phyloP scores from a whole-genome alignment of 1,284 basidiomycete species.

The Spongispora temasekensis region DNA sequence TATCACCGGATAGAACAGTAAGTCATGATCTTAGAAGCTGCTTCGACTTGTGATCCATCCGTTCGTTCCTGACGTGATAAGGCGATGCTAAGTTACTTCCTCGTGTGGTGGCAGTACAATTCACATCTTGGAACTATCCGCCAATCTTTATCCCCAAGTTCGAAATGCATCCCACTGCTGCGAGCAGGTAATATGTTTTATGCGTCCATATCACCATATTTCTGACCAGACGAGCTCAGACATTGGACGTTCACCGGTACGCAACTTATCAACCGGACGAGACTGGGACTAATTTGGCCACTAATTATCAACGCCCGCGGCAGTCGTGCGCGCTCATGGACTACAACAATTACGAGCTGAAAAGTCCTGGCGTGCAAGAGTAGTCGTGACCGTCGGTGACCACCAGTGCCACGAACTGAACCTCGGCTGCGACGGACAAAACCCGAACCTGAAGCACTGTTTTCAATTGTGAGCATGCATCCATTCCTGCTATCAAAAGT shows the following conservation, averaged over 20 bases:
- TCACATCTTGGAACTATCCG: not conserved
- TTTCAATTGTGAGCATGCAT: constrained; percentile 47
- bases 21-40: too few relatives aligned
- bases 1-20: too few relatives aligned
- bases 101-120: too few relatives aligned
- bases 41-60: too few relatives aligned
- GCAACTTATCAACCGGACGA: not conserved
- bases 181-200: not conserved
- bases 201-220: not conserved
- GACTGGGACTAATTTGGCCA: too few relatives aligned
- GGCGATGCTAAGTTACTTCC: too few relatives aligned
- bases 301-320: too few relatives aligned
- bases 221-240: not conserved
- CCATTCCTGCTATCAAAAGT: not conserved
- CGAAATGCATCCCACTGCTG: not conserved
- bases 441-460: constrained; percentile 57
- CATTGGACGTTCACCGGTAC: constrained; percentile 16
- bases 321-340: constrained; percentile 50
- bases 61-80: too few relatives aligned
- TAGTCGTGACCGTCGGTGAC: constrained; percentile 54
- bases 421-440: constrained; percentile 68
- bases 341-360: constrained; percentile 48
- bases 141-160: too few relatives aligned
- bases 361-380: constrained; percentile 63
- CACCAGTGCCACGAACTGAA: constrained; percentile 51